A percentile compares a stretch with the other conserved stretches of the same genome.
These are phyloP conservation scores for Phytophthora nicotianae DNA, from an alignment of 352 stramenopile species.

Conservation along the genomic window DNA sequence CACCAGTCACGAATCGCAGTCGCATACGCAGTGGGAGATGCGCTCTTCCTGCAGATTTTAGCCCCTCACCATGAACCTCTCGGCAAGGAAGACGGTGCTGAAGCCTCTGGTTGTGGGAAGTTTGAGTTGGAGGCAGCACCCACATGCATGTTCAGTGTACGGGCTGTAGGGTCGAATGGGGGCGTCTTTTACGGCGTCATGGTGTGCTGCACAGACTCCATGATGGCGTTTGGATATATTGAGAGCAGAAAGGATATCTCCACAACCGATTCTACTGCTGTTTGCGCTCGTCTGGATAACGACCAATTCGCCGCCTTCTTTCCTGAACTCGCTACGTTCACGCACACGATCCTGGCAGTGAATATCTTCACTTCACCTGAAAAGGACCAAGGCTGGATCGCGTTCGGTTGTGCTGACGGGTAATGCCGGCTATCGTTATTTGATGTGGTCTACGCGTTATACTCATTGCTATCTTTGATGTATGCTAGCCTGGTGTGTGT, in stretches of 20 bases:
- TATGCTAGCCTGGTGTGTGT: slow-evolving; percentile 53
- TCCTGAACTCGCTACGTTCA: slow-evolving; percentile 66
- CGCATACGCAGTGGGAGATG: slow-evolving; percentile 50
- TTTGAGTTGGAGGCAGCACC: slow-evolving; percentile 69
- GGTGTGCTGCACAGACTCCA: slow-evolving; percentile 58
- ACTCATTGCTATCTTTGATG: slow-evolving; percentile 3
- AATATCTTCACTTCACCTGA: slow-evolving; percentile 36
- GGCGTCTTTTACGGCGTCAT: slow-evolving; percentile 66
- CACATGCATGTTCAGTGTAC: slow-evolving; percentile 54
- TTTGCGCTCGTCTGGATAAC: slow-evolving; percentile 54
- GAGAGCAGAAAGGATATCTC: slow-evolving; percentile 33
- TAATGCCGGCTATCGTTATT: slow-evolving; percentile 17
- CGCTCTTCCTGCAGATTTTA: slow-evolving; percentile 41
- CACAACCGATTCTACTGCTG: slow-evolving; percentile 3
- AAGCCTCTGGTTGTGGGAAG: slow-evolving; percentile 26
- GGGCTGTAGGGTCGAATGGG: slow-evolving; percentile 31
- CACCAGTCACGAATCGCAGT: slow-evolving; percentile 46
- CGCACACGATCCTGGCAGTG: slow-evolving; percentile 57
- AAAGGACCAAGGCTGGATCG: slow-evolving; percentile 47
- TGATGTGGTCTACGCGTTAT: not conserved
- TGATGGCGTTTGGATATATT: slow-evolving; percentile 70
- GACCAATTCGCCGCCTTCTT: slow-evolving; percentile 76
- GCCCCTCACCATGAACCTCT: slow-evolving; percentile 9
- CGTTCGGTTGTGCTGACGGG: slow-evolving; percentile 76
- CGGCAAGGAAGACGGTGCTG: slow-evolving; percentile 11